Conservation (phyloP, 768 basidiomycete species). For the Candolleomyces eurysporus region DNA sequence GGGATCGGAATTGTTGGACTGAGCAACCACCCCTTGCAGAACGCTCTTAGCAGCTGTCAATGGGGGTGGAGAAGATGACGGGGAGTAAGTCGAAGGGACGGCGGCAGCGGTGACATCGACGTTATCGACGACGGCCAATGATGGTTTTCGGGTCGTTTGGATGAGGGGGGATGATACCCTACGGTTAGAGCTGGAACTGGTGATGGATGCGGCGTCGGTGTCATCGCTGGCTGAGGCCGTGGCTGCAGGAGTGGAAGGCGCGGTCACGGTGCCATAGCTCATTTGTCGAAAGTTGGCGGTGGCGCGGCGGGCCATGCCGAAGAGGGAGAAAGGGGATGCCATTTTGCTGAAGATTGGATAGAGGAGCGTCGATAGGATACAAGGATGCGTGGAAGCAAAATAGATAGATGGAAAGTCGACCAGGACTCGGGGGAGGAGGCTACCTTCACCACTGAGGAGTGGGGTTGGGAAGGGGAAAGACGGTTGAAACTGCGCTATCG, state of each 20-base stretch:
- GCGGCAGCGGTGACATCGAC: not conserved
- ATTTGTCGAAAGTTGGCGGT: not conserved
- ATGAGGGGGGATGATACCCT: not conserved
- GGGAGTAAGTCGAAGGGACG: not conserved
- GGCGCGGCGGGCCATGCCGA: conserved; percentile 3
- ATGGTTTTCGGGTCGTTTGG: not conserved
- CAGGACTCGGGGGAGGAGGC: too few species aligned
- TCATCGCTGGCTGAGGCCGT: not conserved
- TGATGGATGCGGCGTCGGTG: conserved; percentile 1
- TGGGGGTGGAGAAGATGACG: not conserved
- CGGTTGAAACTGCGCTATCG: too few species aligned
- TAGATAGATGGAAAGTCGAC: too few species aligned
- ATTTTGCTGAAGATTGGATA: not conserved
- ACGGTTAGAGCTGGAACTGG: not conserved
- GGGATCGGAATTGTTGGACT: not conserved
- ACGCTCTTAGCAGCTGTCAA: not conserved
- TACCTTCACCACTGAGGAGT: too few species aligned
- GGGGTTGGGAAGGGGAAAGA: too few species aligned
- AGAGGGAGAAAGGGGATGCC: not conserved
- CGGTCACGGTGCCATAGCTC: not conserved
- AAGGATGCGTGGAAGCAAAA: too few species aligned
- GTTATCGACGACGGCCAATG: not conserved
- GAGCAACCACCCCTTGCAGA: not conserved
- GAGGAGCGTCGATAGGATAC: not conserved
- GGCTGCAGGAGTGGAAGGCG: not conserved